Conservation (phyloP, 2,329 filamentous ascomycete species). For the Helicocarpus griseus region DNA sequence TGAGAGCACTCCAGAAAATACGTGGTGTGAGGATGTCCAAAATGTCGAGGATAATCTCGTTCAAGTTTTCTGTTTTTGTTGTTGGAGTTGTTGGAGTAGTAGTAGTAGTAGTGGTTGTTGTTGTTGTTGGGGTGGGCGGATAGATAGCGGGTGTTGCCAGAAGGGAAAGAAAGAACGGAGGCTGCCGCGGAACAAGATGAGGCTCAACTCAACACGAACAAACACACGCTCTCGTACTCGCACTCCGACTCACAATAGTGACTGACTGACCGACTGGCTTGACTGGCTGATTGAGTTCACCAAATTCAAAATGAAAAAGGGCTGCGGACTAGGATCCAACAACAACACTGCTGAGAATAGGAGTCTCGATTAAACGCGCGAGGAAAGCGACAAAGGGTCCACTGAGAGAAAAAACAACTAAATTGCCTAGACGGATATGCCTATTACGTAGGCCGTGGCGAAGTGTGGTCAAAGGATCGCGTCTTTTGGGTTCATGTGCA, state of each 20-base stretch:
- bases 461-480: slow-evolving; percentile 2
- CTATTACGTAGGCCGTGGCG: slow-evolving; percentile 6
- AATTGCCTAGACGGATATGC: background rate
- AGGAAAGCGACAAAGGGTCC: background rate
- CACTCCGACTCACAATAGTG: background rate
- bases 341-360: background rate
- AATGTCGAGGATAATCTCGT: no score
- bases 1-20: slow-evolving; percentile 1
- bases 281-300: no score
- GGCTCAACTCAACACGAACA: no score
- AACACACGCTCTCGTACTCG: background rate
- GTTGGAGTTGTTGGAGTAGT: no score
- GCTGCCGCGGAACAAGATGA: background rate
- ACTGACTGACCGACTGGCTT: no score
- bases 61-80: no score
- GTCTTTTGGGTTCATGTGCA: slow-evolving; percentile 5
- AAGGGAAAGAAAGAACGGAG: background rate
- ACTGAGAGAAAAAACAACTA: background rate
- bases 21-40: no score
- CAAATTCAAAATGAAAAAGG: no score
- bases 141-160: background rate
- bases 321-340: no score
- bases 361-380: no score
- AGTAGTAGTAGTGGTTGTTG: background rate
- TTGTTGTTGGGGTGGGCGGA: background rate